phyloP scores from a whole-genome alignment of 495 filamentous ascomycete species.

The Penicillium atrosanguineum region DNA sequence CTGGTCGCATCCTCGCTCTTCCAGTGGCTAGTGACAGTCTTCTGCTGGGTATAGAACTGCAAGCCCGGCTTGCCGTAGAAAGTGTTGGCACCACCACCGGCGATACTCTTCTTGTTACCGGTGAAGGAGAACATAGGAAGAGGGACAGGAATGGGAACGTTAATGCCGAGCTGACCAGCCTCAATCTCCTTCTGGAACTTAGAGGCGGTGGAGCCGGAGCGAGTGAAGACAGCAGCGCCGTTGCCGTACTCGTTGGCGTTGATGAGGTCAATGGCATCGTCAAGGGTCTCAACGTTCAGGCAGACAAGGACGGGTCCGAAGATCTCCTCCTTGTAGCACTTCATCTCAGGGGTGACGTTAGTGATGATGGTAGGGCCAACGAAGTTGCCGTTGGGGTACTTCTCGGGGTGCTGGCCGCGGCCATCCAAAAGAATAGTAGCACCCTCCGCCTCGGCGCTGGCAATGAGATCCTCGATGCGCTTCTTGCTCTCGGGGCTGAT shows the following conservation, averaged over 20 bases:
- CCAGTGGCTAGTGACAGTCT: conserved; percentile 97
- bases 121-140: conserved; percentile 97
- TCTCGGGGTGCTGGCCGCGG: conserved; percentile 78
- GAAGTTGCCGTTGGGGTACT: conserved; percentile 97
- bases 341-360: conserved; percentile 87
- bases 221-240: conserved; percentile 67
- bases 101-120: conserved; percentile 95
- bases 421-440: conserved; percentile 95
- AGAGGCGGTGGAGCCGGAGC: conserved; percentile 58
- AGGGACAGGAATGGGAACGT: conserved; percentile 79
- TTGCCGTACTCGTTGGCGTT: conserved; percentile 72
- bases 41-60: conserved; percentile 93
- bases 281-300: conserved; percentile 72
- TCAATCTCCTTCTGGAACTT: conserved; percentile 64
- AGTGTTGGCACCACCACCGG: conserved; percentile 87
- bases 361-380: conserved; percentile 91
- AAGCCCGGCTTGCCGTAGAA: conserved; percentile 94
- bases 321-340: conserved; percentile 94
- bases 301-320: conserved; percentile 78
- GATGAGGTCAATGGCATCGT: conserved; percentile 68
- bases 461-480: conserved; percentile 86
- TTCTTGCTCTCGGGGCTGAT: conserved; percentile 90
- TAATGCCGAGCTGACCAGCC: conserved; percentile 57
- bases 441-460: conserved; percentile 86
- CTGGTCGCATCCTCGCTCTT: conserved; percentile 75